phyloP scores from a whole-genome alignment of 768 basidiomycete genomes.

The Panaeolus cyanescens region DNA sequence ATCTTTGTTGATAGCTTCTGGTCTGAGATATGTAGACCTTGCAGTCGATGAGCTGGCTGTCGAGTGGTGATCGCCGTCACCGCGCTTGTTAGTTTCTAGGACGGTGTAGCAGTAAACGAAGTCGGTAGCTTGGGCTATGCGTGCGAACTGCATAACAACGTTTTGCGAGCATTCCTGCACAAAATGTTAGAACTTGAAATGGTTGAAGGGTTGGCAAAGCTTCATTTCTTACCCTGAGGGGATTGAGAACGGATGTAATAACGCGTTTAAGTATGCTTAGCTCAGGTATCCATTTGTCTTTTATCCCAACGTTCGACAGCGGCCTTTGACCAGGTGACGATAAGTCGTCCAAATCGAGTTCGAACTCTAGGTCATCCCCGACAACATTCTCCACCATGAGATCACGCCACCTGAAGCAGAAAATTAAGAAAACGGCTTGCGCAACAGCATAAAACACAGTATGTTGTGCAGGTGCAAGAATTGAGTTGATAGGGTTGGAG shows the following conservation, averaged over 20 bases:
- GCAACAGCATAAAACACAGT: constrained; percentile 89
- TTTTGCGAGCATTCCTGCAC: constrained; percentile 80
- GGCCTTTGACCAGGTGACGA: background rate
- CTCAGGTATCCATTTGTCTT: constrained; percentile 84
- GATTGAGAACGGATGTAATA: constrained; percentile 83
- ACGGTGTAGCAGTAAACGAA: constrained; percentile 96
- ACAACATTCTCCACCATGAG: constrained; percentile 60
- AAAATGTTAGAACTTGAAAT: background rate
- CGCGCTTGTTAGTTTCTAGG: constrained; percentile 82
- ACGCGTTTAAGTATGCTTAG: constrained; percentile 78
- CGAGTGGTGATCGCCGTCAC: background rate
- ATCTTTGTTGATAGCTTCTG: constrained; percentile 51
- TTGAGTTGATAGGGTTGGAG: constrained; percentile 17
- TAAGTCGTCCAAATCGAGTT: constrained; percentile 15
- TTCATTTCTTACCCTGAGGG: constrained; percentile 78
- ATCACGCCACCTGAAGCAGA: constrained; percentile 97
- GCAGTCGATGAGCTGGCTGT: background rate
- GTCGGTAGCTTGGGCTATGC: constrained; percentile 83
- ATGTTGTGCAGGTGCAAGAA: constrained; percentile 42
- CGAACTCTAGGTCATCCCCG: constrained; percentile 56
- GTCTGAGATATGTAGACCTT: background rate
- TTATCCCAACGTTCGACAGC: constrained; percentile 6
- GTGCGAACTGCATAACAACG: constrained; percentile 93
- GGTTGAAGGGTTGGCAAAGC: background rate
- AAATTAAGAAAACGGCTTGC: constrained; percentile 93